Evolutionary conservation across 2,329 filamentous ascomycete genomes (phyloP), one percentile per base, ranked within the genome.

Genomic region (Rutstroemia sp.): DNA sequence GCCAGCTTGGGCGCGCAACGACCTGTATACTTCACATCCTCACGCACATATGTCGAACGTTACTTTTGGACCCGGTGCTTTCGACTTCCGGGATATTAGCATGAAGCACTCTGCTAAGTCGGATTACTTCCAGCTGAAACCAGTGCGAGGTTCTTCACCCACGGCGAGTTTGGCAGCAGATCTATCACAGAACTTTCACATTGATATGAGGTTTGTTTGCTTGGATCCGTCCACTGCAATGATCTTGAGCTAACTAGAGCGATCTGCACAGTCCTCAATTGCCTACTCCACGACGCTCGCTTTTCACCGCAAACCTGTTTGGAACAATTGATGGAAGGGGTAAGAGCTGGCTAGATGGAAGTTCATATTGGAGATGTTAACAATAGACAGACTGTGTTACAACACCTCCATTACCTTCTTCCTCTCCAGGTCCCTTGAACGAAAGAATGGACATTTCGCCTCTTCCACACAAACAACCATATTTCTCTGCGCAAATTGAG

Each of bases 391-490:
- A 89, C 70, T 82, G 81, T 67, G 82, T 89, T 65, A 95, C 87
- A 38, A 96, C 92, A 39, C 91, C 94, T 58, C 89, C 90, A 45
- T 77, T 95, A 52, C 85, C 84, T 21, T 88, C 89, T 1, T 96
- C 92, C 6, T 95, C 92, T 46, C 91, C 92, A 6, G 83, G 82
- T 55, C 80, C 80, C 38, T 73, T 78, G 54, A 80, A 82, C 59
- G 91, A 96, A 70, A 78, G 83, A 56, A 96, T 97, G 90, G 92
- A 97, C 68, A 85, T 96, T 71, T 96, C 92, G 46, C 92, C 94
- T 40, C 75, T 97, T 42, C 92, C 91, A 58, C 90, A 96, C 76
- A 96, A 96, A 76, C 76, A 80, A 30, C 80, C 87, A 12, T 91
- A 83, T 67, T 73, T 78, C 73, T 54, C 44, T 54, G 71, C 78